phyloP scores from a whole-genome alignment of 805 yeast genomes.

The Candida namnaoensis region DNA sequence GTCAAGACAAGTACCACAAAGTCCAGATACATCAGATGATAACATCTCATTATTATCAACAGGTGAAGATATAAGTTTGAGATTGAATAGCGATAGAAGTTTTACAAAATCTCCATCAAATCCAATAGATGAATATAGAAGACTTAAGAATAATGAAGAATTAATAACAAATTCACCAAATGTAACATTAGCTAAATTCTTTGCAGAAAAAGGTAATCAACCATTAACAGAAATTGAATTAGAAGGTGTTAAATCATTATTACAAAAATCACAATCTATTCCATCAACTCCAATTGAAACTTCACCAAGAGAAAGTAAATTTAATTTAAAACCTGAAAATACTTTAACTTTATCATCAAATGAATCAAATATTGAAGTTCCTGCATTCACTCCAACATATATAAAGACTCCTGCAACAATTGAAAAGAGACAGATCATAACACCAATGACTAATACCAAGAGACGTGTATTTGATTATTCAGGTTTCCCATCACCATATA shows the following conservation, averaged over 20 bases:
- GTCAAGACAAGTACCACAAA: neutral
- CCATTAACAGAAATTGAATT: slow-evolving; percentile 69
- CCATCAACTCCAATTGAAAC: slow-evolving; percentile 18
- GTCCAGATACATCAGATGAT: neutral
- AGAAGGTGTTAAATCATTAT: slow-evolving; percentile 69
- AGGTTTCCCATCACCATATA: slow-evolving; percentile 29
- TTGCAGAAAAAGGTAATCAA: slow-evolving; percentile 63
- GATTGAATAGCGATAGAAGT: slow-evolving; percentile 1
- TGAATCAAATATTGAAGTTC: slow-evolving; percentile 8
- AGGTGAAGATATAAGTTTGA: neutral
- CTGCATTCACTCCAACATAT: slow-evolving; percentile 27
- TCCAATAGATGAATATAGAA: slow-evolving; percentile 12
- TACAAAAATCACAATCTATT: slow-evolving; percentile 29
- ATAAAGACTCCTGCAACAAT: slow-evolving; percentile 10
- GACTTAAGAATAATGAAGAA: slow-evolving; percentile 2
- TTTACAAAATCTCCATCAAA: too few relatives aligned
- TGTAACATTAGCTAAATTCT: slow-evolving; percentile 58
- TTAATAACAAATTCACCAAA: slow-evolving; percentile 33
- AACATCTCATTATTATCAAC: neutral
- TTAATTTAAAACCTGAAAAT: too few relatives aligned
- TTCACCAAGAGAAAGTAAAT: too few relatives aligned
- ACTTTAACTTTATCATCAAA: too few relatives aligned
- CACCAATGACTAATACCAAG: slow-evolving; percentile 3
- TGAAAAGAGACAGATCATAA: slow-evolving; percentile 1
- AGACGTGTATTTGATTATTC: slow-evolving; percentile 28